Conservation (phyloP, 805 yeast species). For the Monosporozyma unispora region DNA sequence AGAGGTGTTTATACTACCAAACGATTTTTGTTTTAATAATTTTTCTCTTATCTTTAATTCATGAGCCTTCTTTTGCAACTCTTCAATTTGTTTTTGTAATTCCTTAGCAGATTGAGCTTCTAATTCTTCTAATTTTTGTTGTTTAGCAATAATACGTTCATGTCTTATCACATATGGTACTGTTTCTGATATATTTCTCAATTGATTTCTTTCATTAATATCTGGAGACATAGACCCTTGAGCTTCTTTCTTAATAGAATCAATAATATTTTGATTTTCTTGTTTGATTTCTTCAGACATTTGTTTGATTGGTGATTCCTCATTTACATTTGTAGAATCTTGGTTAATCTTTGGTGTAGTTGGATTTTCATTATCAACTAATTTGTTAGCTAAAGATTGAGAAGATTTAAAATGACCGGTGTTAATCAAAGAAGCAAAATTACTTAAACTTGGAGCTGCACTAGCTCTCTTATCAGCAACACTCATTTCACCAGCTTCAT, state of each 20-base stretch:
- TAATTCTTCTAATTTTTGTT: slow-evolving; percentile 68
- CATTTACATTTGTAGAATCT: slow-evolving; percentile 8
- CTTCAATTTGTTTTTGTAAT: slow-evolving; percentile 63
- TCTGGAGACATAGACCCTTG: slow-evolving; percentile 13
- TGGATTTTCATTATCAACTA: slow-evolving; percentile 8
- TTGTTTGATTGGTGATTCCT: slow-evolving; percentile 33
- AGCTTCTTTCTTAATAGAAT: slow-evolving; percentile 31
- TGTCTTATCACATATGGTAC: slow-evolving; percentile 78
- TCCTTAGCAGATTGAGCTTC: slow-evolving; percentile 73
- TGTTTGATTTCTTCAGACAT: slow-evolving; percentile 30
- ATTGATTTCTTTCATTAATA: slow-evolving; percentile 44
- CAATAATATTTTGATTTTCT: slow-evolving; percentile 33
- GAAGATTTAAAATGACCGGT: slow-evolving; percentile 30
- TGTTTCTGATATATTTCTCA: slow-evolving; percentile 72
- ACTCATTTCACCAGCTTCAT: neutral
- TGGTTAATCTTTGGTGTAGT: slow-evolving; percentile 16
- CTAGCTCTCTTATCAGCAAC: slow-evolving; percentile 19
- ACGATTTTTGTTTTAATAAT: slow-evolving; percentile 29
- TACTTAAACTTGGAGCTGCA: slow-evolving; percentile 30
- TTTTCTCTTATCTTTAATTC: slow-evolving; percentile 61
- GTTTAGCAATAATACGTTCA: slow-evolving; percentile 64
- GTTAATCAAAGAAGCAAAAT: slow-evolving; percentile 29
- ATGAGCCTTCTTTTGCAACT: slow-evolving; percentile 65
- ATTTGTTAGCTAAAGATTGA: slow-evolving; percentile 17
- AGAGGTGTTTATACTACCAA: slow-evolving; percentile 11